These are phyloP conservation scores for Cystobasidiopsis lactophilus DNA, from an alignment of 768 basidiomycete genomes.

Conservation along the genomic window DNA sequence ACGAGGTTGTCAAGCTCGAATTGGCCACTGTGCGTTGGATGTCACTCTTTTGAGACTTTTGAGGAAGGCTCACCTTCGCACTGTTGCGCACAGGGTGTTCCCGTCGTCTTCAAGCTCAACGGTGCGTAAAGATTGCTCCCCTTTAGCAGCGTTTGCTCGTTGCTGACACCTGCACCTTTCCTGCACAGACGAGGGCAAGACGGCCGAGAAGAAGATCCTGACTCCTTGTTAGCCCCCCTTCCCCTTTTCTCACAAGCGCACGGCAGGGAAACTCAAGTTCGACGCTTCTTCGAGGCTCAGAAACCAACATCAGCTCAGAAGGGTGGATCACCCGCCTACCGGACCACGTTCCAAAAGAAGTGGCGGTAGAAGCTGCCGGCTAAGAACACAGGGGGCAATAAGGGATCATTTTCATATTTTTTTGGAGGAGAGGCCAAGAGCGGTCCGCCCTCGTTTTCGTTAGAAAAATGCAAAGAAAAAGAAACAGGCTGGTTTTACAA, in stretches of 20 bases:
- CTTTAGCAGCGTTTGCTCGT: background rate
- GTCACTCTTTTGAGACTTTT: too few relatives aligned
- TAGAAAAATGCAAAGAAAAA: too few relatives aligned
- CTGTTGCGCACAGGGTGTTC: too few relatives aligned
- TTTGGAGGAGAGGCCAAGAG: too few relatives aligned
- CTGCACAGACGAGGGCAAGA: background rate
- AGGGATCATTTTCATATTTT: too few relatives aligned
- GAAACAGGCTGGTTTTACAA: too few relatives aligned
- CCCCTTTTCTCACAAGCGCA: background rate
- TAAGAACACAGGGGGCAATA: too few relatives aligned
- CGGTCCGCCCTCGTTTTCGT: too few relatives aligned
- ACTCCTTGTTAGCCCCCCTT: background rate
- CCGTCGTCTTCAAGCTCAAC: constrained; percentile 19
- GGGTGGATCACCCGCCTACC: background rate
- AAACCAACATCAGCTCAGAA: background rate
- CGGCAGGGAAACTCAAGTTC: background rate
- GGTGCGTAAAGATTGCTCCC: background rate
- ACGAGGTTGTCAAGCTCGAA: constrained; percentile 18
- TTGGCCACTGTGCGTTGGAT: background rate
- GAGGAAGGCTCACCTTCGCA: constrained; percentile 6
- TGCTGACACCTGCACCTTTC: background rate
- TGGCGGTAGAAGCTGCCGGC: too few relatives aligned
- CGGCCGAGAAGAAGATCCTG: background rate
- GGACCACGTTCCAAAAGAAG: background rate
- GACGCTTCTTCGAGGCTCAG: background rate